Evolutionary conservation across 768 basidiomycete species (phyloP), one percentile per base, ranked within the genome.

Genomic region (Pleurotus platypus): DNA sequence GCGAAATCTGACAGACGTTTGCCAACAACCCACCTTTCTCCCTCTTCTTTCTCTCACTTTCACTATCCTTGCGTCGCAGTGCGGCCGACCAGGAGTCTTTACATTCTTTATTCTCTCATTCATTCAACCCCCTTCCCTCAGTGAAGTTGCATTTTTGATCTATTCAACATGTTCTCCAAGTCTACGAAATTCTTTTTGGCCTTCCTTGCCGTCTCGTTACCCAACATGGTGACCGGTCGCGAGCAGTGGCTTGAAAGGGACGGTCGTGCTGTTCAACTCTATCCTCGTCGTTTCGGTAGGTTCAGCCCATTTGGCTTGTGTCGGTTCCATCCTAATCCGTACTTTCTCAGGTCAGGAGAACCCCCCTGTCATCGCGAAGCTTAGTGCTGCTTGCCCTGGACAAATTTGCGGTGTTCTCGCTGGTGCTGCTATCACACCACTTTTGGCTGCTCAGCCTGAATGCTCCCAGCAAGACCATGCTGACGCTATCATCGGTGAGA

Each of bases 381-480:
- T 85, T 42, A 58, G 71, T 15, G 53, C 68, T n/a, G 81, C 82
- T 7, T 85, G 82, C 64, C 72, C 74, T 18, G 75, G 78, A 26
- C 62, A 72, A 38, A 71, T 82, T 43, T 84, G 82, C 62, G 81
- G 76, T 47, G 71, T 53, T 37, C 69, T 85, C 54, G 71, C 80
- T 39, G 82, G 82, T n/a, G 66, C 70, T 27, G 81, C 80, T 5
- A 70, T 83, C 46, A 76, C 76, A 0, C 78, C 82, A 35, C 74
- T 85, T 38, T 71, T 84, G 24, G 81, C 82, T 50, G 75, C 71
- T 26, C 76, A 79, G 63, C 74, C 71, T 16, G 79, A 80, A 63
- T 84, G 82, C 64, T 71, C 80, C 2, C 82, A 83, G 61, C 83
- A 84, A 62, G 82, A 84, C 63, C 66, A 80, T 68, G 82, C 81